Conservation (phyloP, 2,329 filamentous ascomycete genomes). For the Cladorrhinum sp. region DNA sequence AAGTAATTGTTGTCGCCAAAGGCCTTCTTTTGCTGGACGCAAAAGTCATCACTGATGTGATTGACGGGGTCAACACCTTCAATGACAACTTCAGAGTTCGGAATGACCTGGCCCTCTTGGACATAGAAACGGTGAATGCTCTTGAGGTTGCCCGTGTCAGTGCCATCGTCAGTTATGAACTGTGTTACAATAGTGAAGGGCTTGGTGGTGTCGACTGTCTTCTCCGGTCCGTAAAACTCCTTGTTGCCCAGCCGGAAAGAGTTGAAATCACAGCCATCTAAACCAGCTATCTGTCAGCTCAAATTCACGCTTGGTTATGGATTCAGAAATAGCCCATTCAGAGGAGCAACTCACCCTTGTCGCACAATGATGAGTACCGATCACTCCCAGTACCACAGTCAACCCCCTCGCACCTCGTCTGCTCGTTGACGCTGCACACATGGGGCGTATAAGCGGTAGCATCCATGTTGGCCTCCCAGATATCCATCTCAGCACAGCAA, state of each 20-base stretch:
- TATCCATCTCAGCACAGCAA: conserved; percentile 59
- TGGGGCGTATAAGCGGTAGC: conserved; percentile 58
- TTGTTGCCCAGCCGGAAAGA: conserved; percentile 55
- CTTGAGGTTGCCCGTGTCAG: conserved; percentile 46
- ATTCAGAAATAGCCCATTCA: not conserved
- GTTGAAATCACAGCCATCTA: conserved; percentile 61
- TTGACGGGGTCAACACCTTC: conserved; percentile 31
- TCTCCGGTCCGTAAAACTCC: conserved; percentile 53
- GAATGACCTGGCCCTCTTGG: conserved; percentile 52
- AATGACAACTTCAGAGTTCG: conserved; percentile 36
- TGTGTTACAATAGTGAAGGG: conserved; percentile 59
- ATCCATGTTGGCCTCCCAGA: conserved; percentile 63
- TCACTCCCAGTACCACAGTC: conserved; percentile 43
- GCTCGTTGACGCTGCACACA: conserved; percentile 47
- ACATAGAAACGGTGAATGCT: conserved; percentile 57
- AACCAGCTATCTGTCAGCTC: not conserved
- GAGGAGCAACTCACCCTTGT: conserved; percentile 38
- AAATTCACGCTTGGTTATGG: not conserved
- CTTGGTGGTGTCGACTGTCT: conserved; percentile 51
- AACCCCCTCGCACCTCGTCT: conserved; percentile 43
- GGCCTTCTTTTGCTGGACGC: conserved; percentile 50
- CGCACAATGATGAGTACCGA: conserved; percentile 55
- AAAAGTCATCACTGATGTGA: conserved; percentile 51
- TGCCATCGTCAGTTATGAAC: conserved; percentile 43
- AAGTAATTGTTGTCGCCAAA: conserved; percentile 53